Evolutionary conservation across 331 rosid species (phyloP).

Genomic region (Rosa hybrid): DNA sequence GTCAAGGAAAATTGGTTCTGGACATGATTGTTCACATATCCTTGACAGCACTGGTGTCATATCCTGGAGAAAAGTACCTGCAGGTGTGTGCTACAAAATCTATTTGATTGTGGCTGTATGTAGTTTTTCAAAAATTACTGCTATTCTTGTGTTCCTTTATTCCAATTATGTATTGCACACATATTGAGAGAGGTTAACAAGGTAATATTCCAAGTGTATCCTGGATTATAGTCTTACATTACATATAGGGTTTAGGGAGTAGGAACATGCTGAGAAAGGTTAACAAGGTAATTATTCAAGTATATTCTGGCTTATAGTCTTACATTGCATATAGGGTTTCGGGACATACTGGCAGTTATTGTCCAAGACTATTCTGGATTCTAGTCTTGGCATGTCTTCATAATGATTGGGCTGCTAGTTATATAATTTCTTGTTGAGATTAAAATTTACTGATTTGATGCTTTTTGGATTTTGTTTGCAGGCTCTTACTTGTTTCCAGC

Average conservation of each 20-base stretch:
- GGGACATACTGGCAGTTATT: not conserved
- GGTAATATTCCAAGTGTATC: not conserved
- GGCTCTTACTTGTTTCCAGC: conserved; percentile 82
- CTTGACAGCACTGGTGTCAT: conserved; percentile 62
- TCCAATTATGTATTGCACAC: conserved; percentile 2
- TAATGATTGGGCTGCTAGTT: conserved; percentile 1
- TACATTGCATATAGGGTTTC: not conserved
- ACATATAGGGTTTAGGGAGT: not conserved
- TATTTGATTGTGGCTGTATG: conserved; percentile 19
- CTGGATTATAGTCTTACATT: not conserved
- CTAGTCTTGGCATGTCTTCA: not conserved
- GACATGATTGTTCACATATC: conserved; percentile 83
- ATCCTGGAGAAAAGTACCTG: conserved; percentile 89
- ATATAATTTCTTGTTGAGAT: not conserved
- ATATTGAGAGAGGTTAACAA: not conserved
- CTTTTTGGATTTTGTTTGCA: conserved; percentile 37
- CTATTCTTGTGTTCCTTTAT: conserved; percentile 21
- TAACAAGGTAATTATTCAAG: not conserved
- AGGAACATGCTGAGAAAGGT: not conserved
- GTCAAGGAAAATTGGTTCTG: conserved; percentile 81
- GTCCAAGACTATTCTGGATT: not conserved
- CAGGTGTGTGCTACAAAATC: conserved; percentile 61
- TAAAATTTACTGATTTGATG: conserved; percentile 1
- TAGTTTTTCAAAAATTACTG: conserved; percentile 8
- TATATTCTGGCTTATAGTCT: not conserved